Base-by-base conservation (phyloP, 768 basidiomycete species). In the Kockovaella imperatae region DNA sequence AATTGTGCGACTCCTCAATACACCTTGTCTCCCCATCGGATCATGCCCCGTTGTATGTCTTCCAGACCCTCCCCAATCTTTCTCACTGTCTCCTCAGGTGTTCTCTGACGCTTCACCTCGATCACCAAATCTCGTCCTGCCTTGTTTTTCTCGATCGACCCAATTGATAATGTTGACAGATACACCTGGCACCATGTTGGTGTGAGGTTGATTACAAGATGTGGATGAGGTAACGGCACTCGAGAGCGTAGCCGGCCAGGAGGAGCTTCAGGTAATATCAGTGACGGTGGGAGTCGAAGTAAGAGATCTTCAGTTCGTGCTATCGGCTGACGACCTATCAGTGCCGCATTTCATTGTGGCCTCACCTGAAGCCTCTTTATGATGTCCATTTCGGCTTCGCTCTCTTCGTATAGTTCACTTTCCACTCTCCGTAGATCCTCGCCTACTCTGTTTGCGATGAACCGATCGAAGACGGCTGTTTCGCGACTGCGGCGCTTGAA, bases 261-360 rank as follows among this genome's bases (percentile, higher is more conserved):
- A 17, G 30, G 14, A 30, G n/a, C 5, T 29, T 40, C 2, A 5
- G 44, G 34, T 20, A 24, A 34, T 34, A 62, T 52, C 11, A 59
- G 52, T 14, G 24, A 4, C 11, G 50, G 29, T 4, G 62, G 52
- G 11, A 64, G 30, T 5, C 42, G 54, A 2, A 40, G 21, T 21
- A 67, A 56, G 5, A 64, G 54, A 39, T 67, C 65, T 47, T 67
- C 65, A 2, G 62, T 49, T 21, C 62, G 34, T 14, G 65, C 62
- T 25, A 42, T 21, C 18, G 65, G 65, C 60, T 66, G 35, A 8
- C 10, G 1, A 18, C 17, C 42, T 18, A 15, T 42, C 7, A 17
- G 10, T 4, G 25, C 10, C 32, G n/a, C 13, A 17, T 21, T 30
- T 28, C 5, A 34, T 21, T 10, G 21, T 30, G 21, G 38, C 49